Conservation (phyloP, 352 stramenopile genomes). For the Pythium guiyangense region DNA sequence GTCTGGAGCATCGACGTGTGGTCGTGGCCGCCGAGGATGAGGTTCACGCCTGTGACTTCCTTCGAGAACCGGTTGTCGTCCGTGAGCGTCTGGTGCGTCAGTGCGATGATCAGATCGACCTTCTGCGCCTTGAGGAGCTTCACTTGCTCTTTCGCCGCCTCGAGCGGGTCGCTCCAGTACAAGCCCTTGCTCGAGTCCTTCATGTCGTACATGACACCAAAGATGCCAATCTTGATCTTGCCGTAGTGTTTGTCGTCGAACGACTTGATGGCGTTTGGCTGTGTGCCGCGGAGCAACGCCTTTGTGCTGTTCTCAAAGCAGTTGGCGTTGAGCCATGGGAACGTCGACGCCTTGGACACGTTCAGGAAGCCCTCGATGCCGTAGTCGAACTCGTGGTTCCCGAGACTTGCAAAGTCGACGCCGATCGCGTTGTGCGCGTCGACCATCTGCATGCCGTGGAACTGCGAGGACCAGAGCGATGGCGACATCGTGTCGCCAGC, state of each 20-base stretch:
- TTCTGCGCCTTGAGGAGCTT: constrained; percentile 26
- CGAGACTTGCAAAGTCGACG: constrained; percentile 66
- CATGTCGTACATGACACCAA: too few species aligned
- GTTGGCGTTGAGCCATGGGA: too few species aligned
- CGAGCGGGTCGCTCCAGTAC: too few species aligned
- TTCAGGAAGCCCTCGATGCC: constrained; percentile 74
- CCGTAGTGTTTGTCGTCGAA: too few species aligned
- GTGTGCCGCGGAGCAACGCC: constrained; percentile 50
- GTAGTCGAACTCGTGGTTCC: constrained; percentile 83
- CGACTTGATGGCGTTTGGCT: too few species aligned
- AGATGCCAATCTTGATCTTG: too few species aligned
- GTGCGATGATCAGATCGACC: constrained; percentile 69
- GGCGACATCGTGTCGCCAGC: constrained; percentile 69
- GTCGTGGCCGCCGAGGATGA: constrained; percentile 75
- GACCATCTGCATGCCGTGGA: constrained; percentile 79
- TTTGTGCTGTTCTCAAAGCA: constrained; percentile 46
- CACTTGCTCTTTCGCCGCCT: constrained; percentile 46
- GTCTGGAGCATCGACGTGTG: too few species aligned
- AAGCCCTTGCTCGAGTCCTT: too few species aligned
- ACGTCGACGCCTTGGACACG: constrained; percentile 47
- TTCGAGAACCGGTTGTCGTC: constrained; percentile 75
- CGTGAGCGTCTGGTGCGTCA: constrained; percentile 64
- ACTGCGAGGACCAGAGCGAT: constrained; percentile 76
- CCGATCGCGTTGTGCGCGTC: constrained; percentile 72
- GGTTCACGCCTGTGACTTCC: constrained; percentile 52